A percentile compares a stretch with the other conserved stretches of the same genome.
These are phyloP conservation scores for Exophiala lecanii-corni DNA, from an alignment of 2,329 filamentous ascomycete species.

Conservation along the genomic window DNA sequence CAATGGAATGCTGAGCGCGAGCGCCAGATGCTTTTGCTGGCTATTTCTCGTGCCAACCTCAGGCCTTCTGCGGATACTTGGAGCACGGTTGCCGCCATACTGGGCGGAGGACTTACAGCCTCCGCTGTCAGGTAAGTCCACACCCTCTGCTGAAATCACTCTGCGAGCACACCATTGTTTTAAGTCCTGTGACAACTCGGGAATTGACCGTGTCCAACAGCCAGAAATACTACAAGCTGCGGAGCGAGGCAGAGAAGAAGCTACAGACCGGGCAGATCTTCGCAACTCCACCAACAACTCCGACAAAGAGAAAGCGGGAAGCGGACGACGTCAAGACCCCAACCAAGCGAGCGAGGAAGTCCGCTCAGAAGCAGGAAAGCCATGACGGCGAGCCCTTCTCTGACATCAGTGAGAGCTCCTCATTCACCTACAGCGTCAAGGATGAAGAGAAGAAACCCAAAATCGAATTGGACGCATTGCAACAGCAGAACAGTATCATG, in stretches of 20 bases:
- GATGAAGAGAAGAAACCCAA: constrained; percentile 6
- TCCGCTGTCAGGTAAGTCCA: constrained; percentile 22
- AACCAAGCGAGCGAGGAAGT: constrained; percentile 14
- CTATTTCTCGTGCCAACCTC: constrained; percentile 18
- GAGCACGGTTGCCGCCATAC: constrained; percentile 22
- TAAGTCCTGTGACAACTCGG: constrained; percentile 7
- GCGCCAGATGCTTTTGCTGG: constrained; percentile 20
- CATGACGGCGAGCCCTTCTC: constrained; percentile 14
- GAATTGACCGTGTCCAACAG: too few relatives aligned
- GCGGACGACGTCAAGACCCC: constrained; percentile 10
- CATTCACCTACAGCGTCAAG: constrained; percentile 5
- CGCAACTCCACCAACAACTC: constrained; percentile 10
- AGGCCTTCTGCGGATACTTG: constrained; percentile 23
- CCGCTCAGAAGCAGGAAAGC: constrained; percentile 3
- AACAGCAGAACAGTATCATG: constrained; percentile 3
- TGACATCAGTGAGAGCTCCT: constrained; percentile 9
- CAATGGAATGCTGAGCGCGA: constrained; percentile 20
- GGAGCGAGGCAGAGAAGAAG: constrained; percentile 18
- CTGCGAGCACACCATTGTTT: too few relatives aligned
- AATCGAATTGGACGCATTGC: constrained; percentile 5
- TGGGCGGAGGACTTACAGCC: constrained; percentile 21
- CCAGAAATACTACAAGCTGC: constrained; percentile 27
- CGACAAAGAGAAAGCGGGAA: constrained; percentile 19
- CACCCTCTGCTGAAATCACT: not conserved
- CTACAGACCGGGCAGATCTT: constrained; percentile 5